Evolutionary conservation across 1,139 yeast genomes (phyloP).

Genomic region (Debaryomyces sp.): DNA sequence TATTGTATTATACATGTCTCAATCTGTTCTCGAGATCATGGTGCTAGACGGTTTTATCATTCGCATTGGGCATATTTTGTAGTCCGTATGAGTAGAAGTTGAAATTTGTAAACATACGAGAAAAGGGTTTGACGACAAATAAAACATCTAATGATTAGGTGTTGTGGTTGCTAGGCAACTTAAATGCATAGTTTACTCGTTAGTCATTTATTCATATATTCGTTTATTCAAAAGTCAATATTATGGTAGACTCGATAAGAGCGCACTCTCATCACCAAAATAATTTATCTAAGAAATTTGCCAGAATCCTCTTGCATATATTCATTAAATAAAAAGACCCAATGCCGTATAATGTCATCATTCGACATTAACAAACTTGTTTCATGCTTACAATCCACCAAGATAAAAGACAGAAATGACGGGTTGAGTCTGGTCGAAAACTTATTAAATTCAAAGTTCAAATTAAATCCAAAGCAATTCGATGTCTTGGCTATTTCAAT

Average conservation of each 20-base stretch:
- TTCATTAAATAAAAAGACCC: not conserved
- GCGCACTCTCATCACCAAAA: not conserved
- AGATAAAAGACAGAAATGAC: conserved; percentile 55
- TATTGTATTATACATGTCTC: not conserved
- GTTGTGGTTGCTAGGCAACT: not conserved
- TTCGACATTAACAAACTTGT: conserved; percentile 24
- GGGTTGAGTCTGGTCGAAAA: conserved; percentile 47
- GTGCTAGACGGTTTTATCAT: not conserved
- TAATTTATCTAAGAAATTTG: not conserved
- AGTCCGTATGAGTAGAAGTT: not conserved
- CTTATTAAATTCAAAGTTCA: conserved; percentile 24
- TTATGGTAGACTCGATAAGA: not conserved
- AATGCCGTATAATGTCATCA: conserved; percentile 19
- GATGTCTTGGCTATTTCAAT: conserved; percentile 36
- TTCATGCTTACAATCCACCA: conserved; percentile 39
- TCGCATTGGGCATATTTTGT: not conserved
- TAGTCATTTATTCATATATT: not conserved
- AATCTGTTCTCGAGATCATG: not conserved
- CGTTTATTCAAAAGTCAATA: not conserved
- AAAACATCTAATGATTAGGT: not conserved
- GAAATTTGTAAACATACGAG: not conserved
- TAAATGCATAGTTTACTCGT: not conserved
- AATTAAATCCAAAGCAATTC: conserved; percentile 26
- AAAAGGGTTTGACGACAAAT: too few relatives aligned
- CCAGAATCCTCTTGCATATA: not conserved